Evolutionary conservation across 2,329 filamentous ascomycete species (phyloP), one percentile per base, ranked within the genome.

Genomic region (Colletotrichum liaoningense): DNA sequence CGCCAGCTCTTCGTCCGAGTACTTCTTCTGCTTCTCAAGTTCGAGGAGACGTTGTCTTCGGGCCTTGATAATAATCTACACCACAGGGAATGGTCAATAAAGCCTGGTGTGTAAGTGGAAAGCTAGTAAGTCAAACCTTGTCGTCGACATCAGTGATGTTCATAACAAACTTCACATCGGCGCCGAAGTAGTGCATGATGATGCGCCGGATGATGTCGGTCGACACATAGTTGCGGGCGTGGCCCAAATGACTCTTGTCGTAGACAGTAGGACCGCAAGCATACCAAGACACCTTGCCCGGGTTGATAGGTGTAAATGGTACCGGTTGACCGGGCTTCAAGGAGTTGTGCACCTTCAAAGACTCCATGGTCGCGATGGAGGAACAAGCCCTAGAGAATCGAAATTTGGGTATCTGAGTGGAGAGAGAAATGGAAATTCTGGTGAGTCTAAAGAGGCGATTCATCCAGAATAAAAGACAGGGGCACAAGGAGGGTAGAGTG

Each of bases 141-240:
- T 94, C 92, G 77, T 95, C 93, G 52, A 96, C 89, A 78, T 96
- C 95, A 33, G 95, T 97, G 75, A 97, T 95, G 84, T 97, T 97
- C 93, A 97, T 97, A 76, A 97, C 94, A 84, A 97, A 97, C 73
- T 92, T 91, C 76, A 98, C 90, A 55, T 95, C 86, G 82, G 93
- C 97, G 74, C 91, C 90, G 81, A 97, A 97, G 83, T 97, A 96
- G 81, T 96, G 91, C 79, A 89, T 87, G 82, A 97, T 84, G 78
- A 97, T 94, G 78, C 95, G 91, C 74, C 95, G 90, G 77, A 97
- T 92, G 76, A 97, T 95, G 82, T 98, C 95, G 58, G 94, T 96
- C 63, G 93, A 94, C 75, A 97, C 94, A 89, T 97, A 97, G 85
- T 97, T 97, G 77, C 94, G 88, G 35, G 94, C 95, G 83, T 97